These are phyloP conservation scores for Irpex sp. DNA, from an alignment of 1,284 basidiomycete species.

Conservation along the genomic window DNA sequence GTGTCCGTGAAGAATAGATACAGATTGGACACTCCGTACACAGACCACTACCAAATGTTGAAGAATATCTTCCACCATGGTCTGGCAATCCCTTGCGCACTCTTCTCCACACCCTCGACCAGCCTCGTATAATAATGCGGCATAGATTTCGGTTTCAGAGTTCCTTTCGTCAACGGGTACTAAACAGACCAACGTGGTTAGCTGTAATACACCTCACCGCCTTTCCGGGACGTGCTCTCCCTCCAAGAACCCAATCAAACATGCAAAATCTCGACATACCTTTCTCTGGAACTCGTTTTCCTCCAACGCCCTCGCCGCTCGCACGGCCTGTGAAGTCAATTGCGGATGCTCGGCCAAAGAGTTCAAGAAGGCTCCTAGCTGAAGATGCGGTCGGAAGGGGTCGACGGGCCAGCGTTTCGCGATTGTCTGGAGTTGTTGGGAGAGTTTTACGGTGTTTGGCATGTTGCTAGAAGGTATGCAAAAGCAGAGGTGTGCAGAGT, in stretches of 20 bases:
- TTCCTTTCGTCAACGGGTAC: conserved; percentile 63
- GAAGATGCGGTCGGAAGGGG: conserved; percentile 70
- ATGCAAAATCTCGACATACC: conserved; percentile 33
- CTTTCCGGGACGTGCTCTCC: neutral
- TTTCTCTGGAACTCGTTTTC: conserved; percentile 52
- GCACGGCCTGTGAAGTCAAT: conserved; percentile 55
- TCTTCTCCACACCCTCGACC: conserved; percentile 68
- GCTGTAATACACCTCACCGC: too few relatives aligned
- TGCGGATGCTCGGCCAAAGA: conserved; percentile 66
- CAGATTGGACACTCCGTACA: too few relatives aligned
- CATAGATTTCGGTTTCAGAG: conserved; percentile 61
- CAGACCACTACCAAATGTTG: conserved; percentile 54
- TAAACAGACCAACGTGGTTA: conserved; percentile 23
- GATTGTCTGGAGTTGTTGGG: conserved; percentile 47
- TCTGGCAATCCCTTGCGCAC: conserved; percentile 65
- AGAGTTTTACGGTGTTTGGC: conserved; percentile 35
- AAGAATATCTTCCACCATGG: conserved; percentile 83
- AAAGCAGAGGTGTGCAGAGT: neutral
- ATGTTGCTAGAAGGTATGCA: neutral
- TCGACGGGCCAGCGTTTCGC: conserved; percentile 61
- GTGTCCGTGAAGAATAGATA: too few relatives aligned
- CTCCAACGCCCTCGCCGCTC: conserved; percentile 49
- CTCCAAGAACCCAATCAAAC: neutral
- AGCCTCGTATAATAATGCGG: conserved; percentile 70
- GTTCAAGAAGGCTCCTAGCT: conserved; percentile 59